Percentiles rank a stretch among this genome's conserved stretches.
These are phyloP conservation scores for Entelexis sorbosivorans DNA, from an alignment of 1,139 yeast genomes.

Conservation along the genomic window DNA sequence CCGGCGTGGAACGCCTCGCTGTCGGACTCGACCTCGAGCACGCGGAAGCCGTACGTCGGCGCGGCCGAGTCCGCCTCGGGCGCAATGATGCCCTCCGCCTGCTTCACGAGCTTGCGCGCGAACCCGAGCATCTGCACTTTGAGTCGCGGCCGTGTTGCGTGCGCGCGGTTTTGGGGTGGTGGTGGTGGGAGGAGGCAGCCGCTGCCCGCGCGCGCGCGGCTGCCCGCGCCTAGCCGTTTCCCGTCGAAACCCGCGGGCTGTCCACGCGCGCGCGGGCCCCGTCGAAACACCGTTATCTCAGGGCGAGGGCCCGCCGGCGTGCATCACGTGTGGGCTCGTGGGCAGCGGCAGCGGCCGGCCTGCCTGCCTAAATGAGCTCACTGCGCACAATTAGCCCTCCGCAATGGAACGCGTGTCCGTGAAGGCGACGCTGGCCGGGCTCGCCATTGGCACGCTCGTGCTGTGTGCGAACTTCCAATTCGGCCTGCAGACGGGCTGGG, in stretches of 20 bases:
- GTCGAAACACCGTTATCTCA: not conserved
- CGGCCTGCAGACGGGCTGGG: conserved; percentile 98
- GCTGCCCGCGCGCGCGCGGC: no score
- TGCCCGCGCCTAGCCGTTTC: not conserved
- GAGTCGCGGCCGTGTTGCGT: no score
- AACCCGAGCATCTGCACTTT: conserved; percentile 58
- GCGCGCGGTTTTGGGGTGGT: no score
- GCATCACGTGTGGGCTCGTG: no score
- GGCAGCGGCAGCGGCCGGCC: not conserved
- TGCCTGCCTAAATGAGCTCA: not conserved
- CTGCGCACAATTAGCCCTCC: not conserved
- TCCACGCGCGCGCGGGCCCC: no score
- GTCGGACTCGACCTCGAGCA: conserved; percentile 39
- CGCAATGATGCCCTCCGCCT: conserved; percentile 44
- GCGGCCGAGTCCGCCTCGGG: conserved; percentile 18
- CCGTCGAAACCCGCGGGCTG: not conserved
- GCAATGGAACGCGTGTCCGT: conserved; percentile 48
- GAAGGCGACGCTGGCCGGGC: conserved; percentile 62
- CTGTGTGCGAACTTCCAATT: conserved; percentile 85
- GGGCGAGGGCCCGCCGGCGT: no score
- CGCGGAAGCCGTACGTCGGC: conserved; percentile 44
- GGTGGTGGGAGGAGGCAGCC: no score
- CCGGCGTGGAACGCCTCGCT: conserved; percentile 40
- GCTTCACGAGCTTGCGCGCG: conserved; percentile 71
- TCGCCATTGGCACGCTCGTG: conserved; percentile 68